Evolutionary conservation across 2,329 filamentous ascomycete species (phyloP).

Genomic region (Hypoxylon sp.): DNA sequence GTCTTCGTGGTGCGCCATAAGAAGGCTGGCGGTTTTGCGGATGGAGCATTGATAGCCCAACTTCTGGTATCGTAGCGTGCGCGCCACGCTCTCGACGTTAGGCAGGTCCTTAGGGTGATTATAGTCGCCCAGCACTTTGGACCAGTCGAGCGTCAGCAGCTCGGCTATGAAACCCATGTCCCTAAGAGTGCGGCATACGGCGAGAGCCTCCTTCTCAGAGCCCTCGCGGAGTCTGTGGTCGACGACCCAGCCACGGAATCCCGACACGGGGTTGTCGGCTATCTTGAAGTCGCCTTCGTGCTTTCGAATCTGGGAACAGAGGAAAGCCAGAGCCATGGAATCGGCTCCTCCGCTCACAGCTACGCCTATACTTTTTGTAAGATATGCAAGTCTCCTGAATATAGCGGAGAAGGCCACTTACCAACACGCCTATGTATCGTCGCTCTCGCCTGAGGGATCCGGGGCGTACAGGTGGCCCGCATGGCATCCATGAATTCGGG

Average conservation of each 20-base stretch:
- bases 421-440: slow-evolving; percentile 52
- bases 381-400: background rate
- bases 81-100: slow-evolving; percentile 80
- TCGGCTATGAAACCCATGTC: slow-evolving; percentile 47
- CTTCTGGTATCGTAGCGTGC: slow-evolving; percentile 74
- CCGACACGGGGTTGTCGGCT: slow-evolving; percentile 53
- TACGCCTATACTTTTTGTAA: slow-evolving; percentile 61
- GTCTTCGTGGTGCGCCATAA: slow-evolving; percentile 87
- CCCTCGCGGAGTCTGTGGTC: slow-evolving; percentile 65
- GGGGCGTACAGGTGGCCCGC: slow-evolving; percentile 57
- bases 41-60: slow-evolving; percentile 69
- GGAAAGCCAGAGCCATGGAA: slow-evolving; percentile 91
- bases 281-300: slow-evolving; percentile 49
- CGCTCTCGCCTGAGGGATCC: slow-evolving; percentile 54
- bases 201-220: slow-evolving; percentile 60
- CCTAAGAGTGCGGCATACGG: slow-evolving; percentile 51
- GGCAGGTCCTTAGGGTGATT: slow-evolving; percentile 53
- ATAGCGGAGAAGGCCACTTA: slow-evolving; percentile 41
- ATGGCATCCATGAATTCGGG: slow-evolving; percentile 59
- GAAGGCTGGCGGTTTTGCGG: slow-evolving; percentile 63
- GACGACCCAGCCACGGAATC: slow-evolving; percentile 59
- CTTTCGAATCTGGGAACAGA: slow-evolving; percentile 64
- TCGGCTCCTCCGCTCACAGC: slow-evolving; percentile 94
- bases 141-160: slow-evolving; percentile 59
- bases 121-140: slow-evolving; percentile 42